Base-by-base conservation (phyloP, 345 rosid genomes). In the Streptanthus diversifolius region DNA sequence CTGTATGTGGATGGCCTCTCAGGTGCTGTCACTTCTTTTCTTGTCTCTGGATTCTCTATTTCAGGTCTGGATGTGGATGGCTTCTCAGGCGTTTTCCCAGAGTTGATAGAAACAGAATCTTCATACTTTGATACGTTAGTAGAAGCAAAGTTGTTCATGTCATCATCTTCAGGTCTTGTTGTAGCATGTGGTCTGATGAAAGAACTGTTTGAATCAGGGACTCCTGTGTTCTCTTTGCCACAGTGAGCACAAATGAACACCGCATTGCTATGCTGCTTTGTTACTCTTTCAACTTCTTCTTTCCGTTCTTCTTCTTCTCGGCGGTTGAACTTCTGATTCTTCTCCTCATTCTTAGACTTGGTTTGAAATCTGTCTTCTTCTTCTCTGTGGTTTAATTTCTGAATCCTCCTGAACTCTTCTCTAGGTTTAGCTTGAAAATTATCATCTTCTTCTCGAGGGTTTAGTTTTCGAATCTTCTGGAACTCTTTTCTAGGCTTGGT, bases 231-330 rank as follows among this genome's bases (percentile, higher is more conserved):
- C 44, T 48, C 71, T 62, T 70, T 63, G 67, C 71, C 75, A 48
- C 80, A 76, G 40, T 76, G 75, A 45, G 29, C 17, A 56, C 76
- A 76, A 19, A 24, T 8, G 53, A 43, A 70, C 55, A 39, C 76
- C 19, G 0, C 44, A 57, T 22, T 48, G 33, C 40, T 65, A 8
- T 17, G 52, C 52, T 63, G 53, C 27, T 63, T 47, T n/a, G 11
- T 25, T 18, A 25, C 52, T 54, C 4, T 10, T 19, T 32, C 65
- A 53, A 33, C 40, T 51, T 22, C 39, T 54, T 6, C 6, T 3
- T 12, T 15, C 24, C 25, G 56, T 12, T 22, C 8, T 51, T 58
- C 61, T 41, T 36, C 65, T 73, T 35, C 70, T 67, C 0, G 66
- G 15, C 5, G 8, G 66, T 45, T 65, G 18, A 14, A 0, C 35